Base-by-base conservation (phyloP, 2,329 filamentous ascomycete species). In the Podosphaera aphanis region DNA sequence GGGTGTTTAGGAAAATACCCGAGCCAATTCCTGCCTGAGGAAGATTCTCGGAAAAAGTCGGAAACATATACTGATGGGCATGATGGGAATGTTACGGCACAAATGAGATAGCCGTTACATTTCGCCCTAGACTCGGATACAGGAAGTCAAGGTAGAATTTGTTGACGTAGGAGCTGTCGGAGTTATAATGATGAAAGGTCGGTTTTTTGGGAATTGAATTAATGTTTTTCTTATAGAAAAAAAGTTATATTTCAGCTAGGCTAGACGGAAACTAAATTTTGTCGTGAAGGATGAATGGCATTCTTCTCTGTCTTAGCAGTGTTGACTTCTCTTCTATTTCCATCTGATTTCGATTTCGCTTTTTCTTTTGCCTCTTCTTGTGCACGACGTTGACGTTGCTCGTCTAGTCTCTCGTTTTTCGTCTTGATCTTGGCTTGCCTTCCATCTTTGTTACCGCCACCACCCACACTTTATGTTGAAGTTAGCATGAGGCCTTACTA, bases 391-490 rank as follows among this genome's bases (percentile, higher is more conserved):
- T 51, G 29, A 3, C 57, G 50, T 47, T 59, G 68, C 51, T 77
- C 83, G 53, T 83, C 73, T 43, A 94, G 70, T 64, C 86, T 88
- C 56, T 72, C 67, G 65, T 95, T 94, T 72, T 93, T 94, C 48
- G 71, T 71, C 56, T 73, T 69, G 61, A 95, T 83, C 66, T 86
- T 90, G 48, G 77, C 71, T 58, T 72, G 74, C 51, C 88, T 70
- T 47, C 69, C 64, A 51, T 76, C 69, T 40, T 74, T 83, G 61
- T 85, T 92, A 50, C 78, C 79, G 49, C 88, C 88, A 36, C 86
- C 86, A 44, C 86, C 86, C 48, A 82, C 86, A 53, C 79, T 83
- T 51, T 41, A 49, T 52, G 42, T 50, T 43, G 35, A 18, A 21
- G 18, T 37, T 36, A 44, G 33, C 36, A 45, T 19, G 33, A 18